Conservation (phyloP, 73 alveolate genomes). For the Stentor roeselii region DNA sequence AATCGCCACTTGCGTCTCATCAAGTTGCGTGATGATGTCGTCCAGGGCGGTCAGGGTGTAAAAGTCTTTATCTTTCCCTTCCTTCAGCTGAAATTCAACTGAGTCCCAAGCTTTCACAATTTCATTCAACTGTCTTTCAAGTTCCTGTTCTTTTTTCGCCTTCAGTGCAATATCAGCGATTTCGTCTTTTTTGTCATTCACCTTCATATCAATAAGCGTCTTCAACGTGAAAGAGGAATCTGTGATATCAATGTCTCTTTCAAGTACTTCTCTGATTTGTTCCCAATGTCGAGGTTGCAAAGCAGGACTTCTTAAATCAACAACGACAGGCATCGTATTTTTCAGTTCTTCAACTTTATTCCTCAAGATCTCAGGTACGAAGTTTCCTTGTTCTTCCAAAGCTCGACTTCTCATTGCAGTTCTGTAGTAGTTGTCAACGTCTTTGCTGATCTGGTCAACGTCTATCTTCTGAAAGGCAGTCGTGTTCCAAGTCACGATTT, state of each 20-base stretch:
- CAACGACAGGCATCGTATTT: conserved; percentile 83
- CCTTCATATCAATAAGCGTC: conserved; percentile 63
- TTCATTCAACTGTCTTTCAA: conserved; percentile 80
- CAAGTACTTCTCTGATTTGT: conserved; percentile 58
- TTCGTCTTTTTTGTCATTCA: conserved; percentile 68
- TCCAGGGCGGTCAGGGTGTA: conserved; percentile 88
- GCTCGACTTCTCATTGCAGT: conserved; percentile 51
- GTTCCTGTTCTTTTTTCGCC: conserved; percentile 85
- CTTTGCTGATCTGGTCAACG: conserved; percentile 68
- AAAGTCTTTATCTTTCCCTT: conserved; percentile 77
- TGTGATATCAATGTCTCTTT: conserved; percentile 50
- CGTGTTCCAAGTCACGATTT: conserved; percentile 61
- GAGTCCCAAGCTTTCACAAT: conserved; percentile 82
- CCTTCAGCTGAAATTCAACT: conserved; percentile 80
- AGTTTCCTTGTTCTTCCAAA: conserved; percentile 60
- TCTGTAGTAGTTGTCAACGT: conserved; percentile 64
- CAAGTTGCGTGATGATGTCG: conserved; percentile 84
- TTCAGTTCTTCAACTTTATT: conserved; percentile 65
- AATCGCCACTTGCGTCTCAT: conserved; percentile 88
- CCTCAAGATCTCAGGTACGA: conserved; percentile 56
- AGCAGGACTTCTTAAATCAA: conserved; percentile 72
- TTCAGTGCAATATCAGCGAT: conserved; percentile 60
- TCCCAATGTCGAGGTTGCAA: conserved; percentile 68
- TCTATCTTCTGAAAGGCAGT: conserved; percentile 67
- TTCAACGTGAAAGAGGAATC: conserved; percentile 63